phyloP scores from a whole-genome alignment of 2,329 filamentous ascomycete genomes.

The Thelonectria discophora region DNA sequence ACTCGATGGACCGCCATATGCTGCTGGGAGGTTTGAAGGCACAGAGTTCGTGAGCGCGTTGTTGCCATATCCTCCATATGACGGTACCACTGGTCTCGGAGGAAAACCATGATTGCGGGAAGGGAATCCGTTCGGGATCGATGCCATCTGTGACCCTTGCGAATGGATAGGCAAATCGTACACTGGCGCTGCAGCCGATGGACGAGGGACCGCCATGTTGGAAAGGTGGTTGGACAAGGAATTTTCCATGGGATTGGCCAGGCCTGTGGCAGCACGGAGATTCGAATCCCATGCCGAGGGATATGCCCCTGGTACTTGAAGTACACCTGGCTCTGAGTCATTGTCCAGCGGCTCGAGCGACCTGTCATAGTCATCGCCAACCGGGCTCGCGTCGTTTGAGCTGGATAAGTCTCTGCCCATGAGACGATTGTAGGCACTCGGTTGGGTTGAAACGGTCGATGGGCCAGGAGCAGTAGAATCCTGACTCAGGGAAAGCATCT shows the following conservation, averaged over 20 bases:
- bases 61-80: neutral
- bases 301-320: slow-evolving; percentile 31
- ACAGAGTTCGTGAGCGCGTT: neutral
- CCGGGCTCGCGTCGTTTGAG: neutral
- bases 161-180: neutral
- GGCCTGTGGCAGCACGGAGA: slow-evolving; percentile 4
- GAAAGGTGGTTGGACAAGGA: neutral
- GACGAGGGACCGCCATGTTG: neutral
- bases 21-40: slow-evolving; percentile 12
- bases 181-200: neutral
- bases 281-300: slow-evolving; percentile 25
- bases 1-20: slow-evolving; percentile 13
- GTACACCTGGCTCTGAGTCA: slow-evolving; percentile 1
- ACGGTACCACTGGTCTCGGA: neutral
- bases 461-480: slow-evolving; percentile 19
- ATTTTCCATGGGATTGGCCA: neutral
- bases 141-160: neutral
- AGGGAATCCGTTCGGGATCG: neutral
- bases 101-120: neutral
- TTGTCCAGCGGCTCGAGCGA: neutral
- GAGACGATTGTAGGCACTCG: slow-evolving; percentile 41
- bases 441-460: slow-evolving; percentile 11
- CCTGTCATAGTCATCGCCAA: neutral
- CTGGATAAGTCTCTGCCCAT: slow-evolving; percentile 44
- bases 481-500: slow-evolving; percentile 38